phyloP scores from a whole-genome alignment of 805 yeast genomes.

The Zygosaccharomyces lentus region DNA sequence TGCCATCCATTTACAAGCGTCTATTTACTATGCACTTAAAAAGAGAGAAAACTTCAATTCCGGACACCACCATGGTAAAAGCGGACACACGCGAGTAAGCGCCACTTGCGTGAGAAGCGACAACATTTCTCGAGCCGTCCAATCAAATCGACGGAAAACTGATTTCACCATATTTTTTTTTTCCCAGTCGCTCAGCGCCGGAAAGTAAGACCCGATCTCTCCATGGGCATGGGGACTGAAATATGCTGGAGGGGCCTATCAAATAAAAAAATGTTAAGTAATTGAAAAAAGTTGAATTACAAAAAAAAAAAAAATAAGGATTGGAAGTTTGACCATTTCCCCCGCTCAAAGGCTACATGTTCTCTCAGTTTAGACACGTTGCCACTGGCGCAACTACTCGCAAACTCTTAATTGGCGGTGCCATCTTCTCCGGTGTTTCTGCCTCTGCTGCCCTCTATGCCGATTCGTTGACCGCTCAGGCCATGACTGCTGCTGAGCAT shows the following conservation, averaged over 20 bases:
- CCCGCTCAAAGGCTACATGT: constrained; percentile 25
- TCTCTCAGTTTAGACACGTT: constrained; percentile 10
- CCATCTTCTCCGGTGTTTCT: constrained; percentile 69
- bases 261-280: constrained; percentile 1
- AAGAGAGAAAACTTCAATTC: too few species aligned
- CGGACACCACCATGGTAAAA: neutral
- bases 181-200: neutral
- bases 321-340: constrained; percentile 3
- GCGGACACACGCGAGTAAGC: neutral
- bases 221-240: constrained; percentile 1
- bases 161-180: constrained; percentile 1
- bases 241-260: neutral
- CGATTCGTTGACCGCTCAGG: constrained; percentile 82
- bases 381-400: constrained; percentile 31
- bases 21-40: neutral
- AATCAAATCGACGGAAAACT: constrained; percentile 5
- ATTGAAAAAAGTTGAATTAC: neutral
- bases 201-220: constrained; percentile 2
- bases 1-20: neutral
- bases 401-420: constrained; percentile 52
- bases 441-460: constrained; percentile 79
- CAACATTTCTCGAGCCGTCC: neutral
- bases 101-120: neutral
- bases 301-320: constrained; percentile 3
- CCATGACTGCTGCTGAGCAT: constrained; percentile 98